Evolutionary conservation across 2,329 filamentous ascomycete species (phyloP), one percentile per base, ranked within the genome.

Genomic region (Phialophora verrucosa): DNA sequence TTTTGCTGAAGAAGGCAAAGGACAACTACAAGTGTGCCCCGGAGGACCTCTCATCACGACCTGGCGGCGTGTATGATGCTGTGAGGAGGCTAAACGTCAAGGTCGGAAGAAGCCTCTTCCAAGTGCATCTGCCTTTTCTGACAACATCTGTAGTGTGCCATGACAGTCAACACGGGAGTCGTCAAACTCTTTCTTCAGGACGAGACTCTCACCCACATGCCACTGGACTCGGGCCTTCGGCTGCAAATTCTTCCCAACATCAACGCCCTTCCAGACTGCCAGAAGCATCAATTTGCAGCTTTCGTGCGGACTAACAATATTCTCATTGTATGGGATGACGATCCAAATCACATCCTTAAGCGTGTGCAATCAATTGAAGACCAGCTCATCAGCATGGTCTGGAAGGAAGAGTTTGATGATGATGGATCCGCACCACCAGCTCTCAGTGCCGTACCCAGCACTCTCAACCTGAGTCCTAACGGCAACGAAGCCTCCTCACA

Each of bases 221-320:
- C 88, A 10, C 78, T 90, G 17, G 76, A 82, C 17, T 80, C 84
- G 61, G 86, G 85, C 3, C 81, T 89, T 20, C 84, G 84, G 29
- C 77, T 90, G 6, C 88, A 91, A 73, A 84, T 90, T 4, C 78
- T 90, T 25, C 83, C 83, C 1, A 83, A 83, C 57, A 83, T 90
- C 64, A 78, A 80, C 2, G 82, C 85, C 57, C 78, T 91, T 4
- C 84, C 85, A 0, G 76, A 80, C 27, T 89, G 86, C 71, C 83
- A 88, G 73, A 87, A 88, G 74, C 86, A 88, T 76, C 87, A 89
- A 67, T 88, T 87, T 72, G 87, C 85, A n/a, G 87, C 87, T 8
- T 89, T 89, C 74, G 84, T 89, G 59, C 80, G 83, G 66, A 85
- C 88, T 17, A 69, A 78, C 81, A n/a, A 80, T 51, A 79, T 88